Base-by-base conservation (phyloP, 192 early-diverging fungal species). In the Backusella australiensis region DNA sequence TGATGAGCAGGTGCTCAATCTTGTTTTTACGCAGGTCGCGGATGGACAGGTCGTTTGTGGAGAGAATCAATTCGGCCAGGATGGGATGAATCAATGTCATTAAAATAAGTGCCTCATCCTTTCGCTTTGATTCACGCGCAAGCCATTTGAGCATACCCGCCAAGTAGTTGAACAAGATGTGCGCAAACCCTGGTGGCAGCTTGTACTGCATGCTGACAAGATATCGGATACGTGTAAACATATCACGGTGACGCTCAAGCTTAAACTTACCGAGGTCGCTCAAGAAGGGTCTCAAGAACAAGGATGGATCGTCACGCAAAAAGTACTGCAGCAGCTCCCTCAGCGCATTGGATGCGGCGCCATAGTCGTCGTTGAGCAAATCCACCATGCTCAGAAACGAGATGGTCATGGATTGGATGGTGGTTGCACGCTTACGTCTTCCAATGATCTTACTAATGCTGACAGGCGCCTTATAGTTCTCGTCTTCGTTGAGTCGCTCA, bases 1-100 rank as follows among this genome's bases (percentile, higher is more conserved):
- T 85, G 0, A 79, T 56, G 32, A 90, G 74, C 32, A 90, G 78
- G 41, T 83, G 36, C 53, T 90, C 89, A 34, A 90, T 85, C 52
- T 90, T 90, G 65, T 88, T 88, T 73, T 88, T 81, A 32, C 86
- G 82, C n/a, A 90, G 75, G 75, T 90, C 89, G 38, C 85, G 78
- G 73, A 82, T 82, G 4, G 83, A 78, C 8, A 88, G 71, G 26
- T 87, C 86, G 63, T 87, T 90, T 0, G 85, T 85, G 1, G 87
- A 86, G 3, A 83, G 75, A 21, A 87, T 81, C 5, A 90, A 67
- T 63, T 90, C 86, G 2, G 85, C 83, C 32, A 90, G 65, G 12
- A 88, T 70, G 1, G 89, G 85, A 34, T 87, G 82, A 6, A 84
- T 75, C 5, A 80, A 70, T 1, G 75, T 71, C 78, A 90, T 80